A percentile compares a stretch with the other conserved stretches of the same genome.
Conservation (phyloP, 139 green algal species). For the Chlamydomonas sp. region DNA sequence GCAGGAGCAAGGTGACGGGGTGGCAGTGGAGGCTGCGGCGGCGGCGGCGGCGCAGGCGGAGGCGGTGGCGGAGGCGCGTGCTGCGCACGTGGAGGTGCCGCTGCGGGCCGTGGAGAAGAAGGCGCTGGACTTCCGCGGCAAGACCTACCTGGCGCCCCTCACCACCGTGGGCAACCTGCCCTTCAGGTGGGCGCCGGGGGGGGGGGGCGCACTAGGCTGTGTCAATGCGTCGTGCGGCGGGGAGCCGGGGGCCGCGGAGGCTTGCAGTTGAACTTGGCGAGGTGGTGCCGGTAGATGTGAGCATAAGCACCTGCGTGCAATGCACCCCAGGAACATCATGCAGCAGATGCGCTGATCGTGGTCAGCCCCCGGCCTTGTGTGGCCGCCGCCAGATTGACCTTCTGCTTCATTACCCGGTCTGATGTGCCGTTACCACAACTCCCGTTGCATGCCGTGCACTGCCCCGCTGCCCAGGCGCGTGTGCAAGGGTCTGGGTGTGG, state of each 20-base stretch:
- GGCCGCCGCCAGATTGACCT: too few species aligned
- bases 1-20: not conserved
- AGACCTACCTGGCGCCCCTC: slow-evolving; percentile 94
- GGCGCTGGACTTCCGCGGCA: slow-evolving; percentile 83
- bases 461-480: slow-evolving; percentile 76
- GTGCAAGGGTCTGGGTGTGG: slow-evolving; percentile 89
- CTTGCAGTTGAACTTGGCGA: too few species aligned
- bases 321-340: not conserved
- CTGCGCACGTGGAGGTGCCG: slow-evolving; percentile 47
- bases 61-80: slow-evolving; percentile 17
- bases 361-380: too few species aligned
- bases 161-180: slow-evolving; percentile 98
- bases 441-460: not conserved
- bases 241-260: too few species aligned
- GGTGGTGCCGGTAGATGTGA: too few species aligned
- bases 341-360: not conserved
- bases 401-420: too few species aligned
- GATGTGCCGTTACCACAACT: too few species aligned
- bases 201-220: not conserved
- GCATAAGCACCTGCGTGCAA: not conserved
- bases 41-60: not conserved
- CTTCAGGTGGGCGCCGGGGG: slow-evolving; percentile 63
- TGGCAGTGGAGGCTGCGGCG: not conserved
- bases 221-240: too few species aligned
- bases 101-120: slow-evolving; percentile 60